Conservation (phyloP, 2,329 filamentous ascomycete genomes). For the Ramularia endophylla region DNA sequence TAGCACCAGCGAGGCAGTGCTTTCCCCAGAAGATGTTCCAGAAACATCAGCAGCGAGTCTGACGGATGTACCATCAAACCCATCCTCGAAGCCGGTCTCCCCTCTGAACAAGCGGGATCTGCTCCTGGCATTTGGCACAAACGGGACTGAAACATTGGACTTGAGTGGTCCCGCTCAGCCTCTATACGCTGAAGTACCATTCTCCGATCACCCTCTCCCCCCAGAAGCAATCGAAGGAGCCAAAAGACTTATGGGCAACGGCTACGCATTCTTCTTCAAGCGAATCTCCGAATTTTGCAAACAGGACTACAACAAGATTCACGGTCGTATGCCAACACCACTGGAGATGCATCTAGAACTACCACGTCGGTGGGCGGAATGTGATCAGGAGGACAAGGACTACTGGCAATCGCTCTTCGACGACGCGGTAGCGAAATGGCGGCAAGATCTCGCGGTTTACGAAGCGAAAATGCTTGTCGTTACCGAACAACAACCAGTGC, state of each 20-base stretch:
- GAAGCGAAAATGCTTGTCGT: conserved; percentile 26
- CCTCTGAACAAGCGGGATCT: conserved; percentile 25
- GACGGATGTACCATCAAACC: conserved; percentile 26
- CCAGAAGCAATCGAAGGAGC: conserved; percentile 17
- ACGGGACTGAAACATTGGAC: conserved; percentile 17
- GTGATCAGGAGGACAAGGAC: conserved; percentile 18
- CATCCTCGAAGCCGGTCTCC: conserved; percentile 20
- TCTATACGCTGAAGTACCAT: conserved; percentile 20
- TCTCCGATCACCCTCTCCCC: conserved; percentile 16
- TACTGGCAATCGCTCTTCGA: conserved; percentile 27
- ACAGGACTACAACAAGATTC: conserved; percentile 22
- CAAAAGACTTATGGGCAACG: conserved; percentile 19
- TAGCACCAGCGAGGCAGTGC: conserved; percentile 38
- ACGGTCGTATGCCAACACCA: conserved; percentile 22
- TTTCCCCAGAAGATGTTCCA: conserved; percentile 22
- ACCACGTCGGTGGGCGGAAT: conserved; percentile 24
- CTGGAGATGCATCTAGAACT: conserved; percentile 27
- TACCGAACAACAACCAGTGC: conserved; percentile 20
- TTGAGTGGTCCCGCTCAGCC: conserved; percentile 15
- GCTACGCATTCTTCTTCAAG: conserved; percentile 28
- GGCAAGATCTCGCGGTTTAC: conserved; percentile 25
- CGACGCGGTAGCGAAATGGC: conserved; percentile 23
- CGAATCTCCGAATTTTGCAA: conserved; percentile 15
- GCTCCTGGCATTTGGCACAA: conserved; percentile 25
- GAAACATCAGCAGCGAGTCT: conserved; percentile 23